Evolutionary conservation across 2,329 filamentous ascomycete genomes (phyloP).

Genomic region (Fusarium continuum): DNA sequence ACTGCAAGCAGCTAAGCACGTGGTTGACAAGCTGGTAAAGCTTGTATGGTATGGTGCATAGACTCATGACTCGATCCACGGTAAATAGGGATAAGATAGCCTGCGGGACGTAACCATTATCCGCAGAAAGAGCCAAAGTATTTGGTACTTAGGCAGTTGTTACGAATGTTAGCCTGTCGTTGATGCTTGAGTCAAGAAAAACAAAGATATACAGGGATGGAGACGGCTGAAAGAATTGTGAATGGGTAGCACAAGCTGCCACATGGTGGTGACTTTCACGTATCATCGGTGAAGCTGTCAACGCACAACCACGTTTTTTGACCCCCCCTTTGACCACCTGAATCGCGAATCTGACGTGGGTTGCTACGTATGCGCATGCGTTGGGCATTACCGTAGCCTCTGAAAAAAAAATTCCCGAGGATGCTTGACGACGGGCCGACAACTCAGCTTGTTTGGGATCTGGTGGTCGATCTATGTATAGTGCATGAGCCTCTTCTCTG

Average conservation of each 20-base stretch:
- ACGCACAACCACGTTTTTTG: slow-evolving; percentile 5
- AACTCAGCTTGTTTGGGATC: slow-evolving; percentile 30
- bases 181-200: slow-evolving; percentile 25
- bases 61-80: slow-evolving; percentile 14
- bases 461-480: slow-evolving; percentile 17
- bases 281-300: slow-evolving; percentile 17
- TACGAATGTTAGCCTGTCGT: slow-evolving; percentile 6
- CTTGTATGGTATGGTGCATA: not conserved
- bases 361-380: slow-evolving; percentile 1
- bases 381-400: not conserved
- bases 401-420: slow-evolving; percentile 11
- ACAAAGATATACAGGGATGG: slow-evolving; percentile 8
- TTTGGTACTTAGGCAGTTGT: slow-evolving; percentile 14
- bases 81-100: slow-evolving; percentile 4
- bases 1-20: slow-evolving; percentile 35
- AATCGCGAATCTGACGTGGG: slow-evolving; percentile 32
- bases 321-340: slow-evolving; percentile 21
- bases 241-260: slow-evolving; percentile 14
- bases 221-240: slow-evolving; percentile 10
- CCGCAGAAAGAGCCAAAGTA: slow-evolving; percentile 13
- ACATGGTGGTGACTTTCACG: slow-evolving; percentile 9
- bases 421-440: slow-evolving; percentile 25
- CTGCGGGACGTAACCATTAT: slow-evolving; percentile 2
- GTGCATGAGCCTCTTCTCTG: slow-evolving; percentile 17
- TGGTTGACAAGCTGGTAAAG: slow-evolving; percentile 41